These are phyloP conservation scores for Hortiboletus campestris DNA, from an alignment of 768 basidiomycete genomes.

Conservation along the genomic window DNA sequence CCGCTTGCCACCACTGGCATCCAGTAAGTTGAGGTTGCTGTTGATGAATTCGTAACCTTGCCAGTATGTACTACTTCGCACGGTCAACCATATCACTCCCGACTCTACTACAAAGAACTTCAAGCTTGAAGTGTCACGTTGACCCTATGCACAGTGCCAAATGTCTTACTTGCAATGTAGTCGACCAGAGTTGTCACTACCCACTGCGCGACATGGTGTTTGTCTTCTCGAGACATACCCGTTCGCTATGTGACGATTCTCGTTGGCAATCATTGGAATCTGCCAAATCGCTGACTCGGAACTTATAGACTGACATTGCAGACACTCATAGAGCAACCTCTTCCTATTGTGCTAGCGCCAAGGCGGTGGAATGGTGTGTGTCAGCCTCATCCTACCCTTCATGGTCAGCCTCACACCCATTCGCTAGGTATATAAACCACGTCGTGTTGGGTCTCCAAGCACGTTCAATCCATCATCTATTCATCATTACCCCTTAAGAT, in stretches of 20 bases:
- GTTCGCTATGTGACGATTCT: neutral
- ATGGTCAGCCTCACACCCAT: neutral
- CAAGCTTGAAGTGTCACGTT: too few relatives aligned
- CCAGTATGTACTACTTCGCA: too few relatives aligned
- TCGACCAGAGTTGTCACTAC: too few relatives aligned
- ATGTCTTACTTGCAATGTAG: neutral
- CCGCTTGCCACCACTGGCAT: too few relatives aligned
- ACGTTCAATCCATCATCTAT: neutral
- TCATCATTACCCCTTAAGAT: constrained; percentile 2
- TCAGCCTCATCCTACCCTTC: constrained; percentile 14
- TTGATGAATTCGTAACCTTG: too few relatives aligned
- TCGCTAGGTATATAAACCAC: constrained; percentile 6
- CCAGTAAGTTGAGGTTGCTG: too few relatives aligned
- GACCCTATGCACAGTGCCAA: neutral
- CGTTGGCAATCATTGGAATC: neutral
- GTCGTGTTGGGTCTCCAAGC: neutral
- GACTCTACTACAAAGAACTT: too few relatives aligned
- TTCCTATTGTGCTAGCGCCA: constrained; percentile 1
- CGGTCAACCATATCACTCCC: too few relatives aligned
- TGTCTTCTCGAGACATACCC: neutral
- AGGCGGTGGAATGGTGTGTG: neutral
- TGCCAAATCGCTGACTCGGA: too few relatives aligned
- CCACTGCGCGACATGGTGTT: neutral
- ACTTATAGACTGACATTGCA: neutral
- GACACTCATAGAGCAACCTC: neutral